Base-by-base conservation (phyloP, 192 early-diverging fungal genomes). In the Anaeromyces robustus region DNA sequence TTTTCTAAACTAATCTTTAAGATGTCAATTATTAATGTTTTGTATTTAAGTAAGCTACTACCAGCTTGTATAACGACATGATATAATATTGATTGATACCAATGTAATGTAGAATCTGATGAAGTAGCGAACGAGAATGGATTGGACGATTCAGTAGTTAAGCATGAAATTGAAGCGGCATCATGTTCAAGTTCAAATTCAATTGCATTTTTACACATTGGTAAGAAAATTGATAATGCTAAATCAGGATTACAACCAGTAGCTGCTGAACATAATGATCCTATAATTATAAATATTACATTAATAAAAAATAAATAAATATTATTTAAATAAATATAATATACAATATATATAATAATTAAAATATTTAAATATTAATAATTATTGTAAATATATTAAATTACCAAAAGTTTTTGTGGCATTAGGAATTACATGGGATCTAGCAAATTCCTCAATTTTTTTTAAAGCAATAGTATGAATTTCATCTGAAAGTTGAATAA, bases 31-130 rank as follows among this genome's bases (percentile, higher is more conserved):
- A 94, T 78, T 29, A 92, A 87, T 22, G 80, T 43, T 79, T 86
- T 86, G 78, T 92, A 86, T 32, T 84, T 77, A 16, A 93, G 85
- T 4, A 91, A 52, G 17, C 89, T 86, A 1, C 52, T 34, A 31
- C 92, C 92, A 31, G 86, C 79, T 22, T 84, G 81, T 29, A 82
- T 80, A 11, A 92, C 77, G 6, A 93, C 84, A 29, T 87, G 88
- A 78, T 87, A 89, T 16, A 95, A 78, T 37, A 94, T 90, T 28
- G 83, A 85, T 78, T 96, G 94, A 81, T 92, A 89, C 91, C 94
- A 96, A 82, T 96, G 94, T 30, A 95, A 83, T 14, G 86, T 89
- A 0, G 93, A 85, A 82, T 93, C 92, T 7, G 89, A 89, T 83
- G 87, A 84, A 80, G 85, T 77, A 29, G 89, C 86, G 81, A 87